Evolutionary conservation across 2,329 filamentous ascomycete genomes (phyloP).

Genomic region (Plectosphaerella sp.): DNA sequence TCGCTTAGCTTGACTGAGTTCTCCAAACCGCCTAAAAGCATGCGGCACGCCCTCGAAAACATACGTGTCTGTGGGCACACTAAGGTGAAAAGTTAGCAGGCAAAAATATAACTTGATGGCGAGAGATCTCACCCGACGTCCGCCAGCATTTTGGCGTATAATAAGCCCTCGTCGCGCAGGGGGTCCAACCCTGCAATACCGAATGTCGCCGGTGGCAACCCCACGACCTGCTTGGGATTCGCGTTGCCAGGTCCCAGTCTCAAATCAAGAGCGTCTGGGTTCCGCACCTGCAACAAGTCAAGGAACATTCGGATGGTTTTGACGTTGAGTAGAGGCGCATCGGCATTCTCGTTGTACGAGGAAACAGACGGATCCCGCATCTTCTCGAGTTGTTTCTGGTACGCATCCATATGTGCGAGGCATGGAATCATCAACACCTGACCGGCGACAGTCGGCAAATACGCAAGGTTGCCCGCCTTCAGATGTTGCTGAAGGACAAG

Average conservation of each 20-base stretch:
- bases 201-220: background rate
- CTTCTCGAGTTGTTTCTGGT: conserved; percentile 22
- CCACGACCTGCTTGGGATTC: background rate
- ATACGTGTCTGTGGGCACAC: background rate
- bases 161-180: background rate
- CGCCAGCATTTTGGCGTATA: background rate
- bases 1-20: background rate
- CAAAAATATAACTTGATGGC: no score
- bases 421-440: conserved; percentile 47
- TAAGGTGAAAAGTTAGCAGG: background rate
- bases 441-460: conserved; percentile 32
- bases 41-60: background rate
- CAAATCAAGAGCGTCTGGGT: conserved; percentile 21
- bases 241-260: conserved; percentile 32
- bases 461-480: conserved; percentile 5
- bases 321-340: conserved; percentile 43
- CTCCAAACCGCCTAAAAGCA: background rate
- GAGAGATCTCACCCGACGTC: background rate
- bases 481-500: conserved; percentile 32
- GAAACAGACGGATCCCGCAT: conserved; percentile 33
- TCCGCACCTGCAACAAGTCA: conserved; percentile 4
- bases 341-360: conserved; percentile 35
- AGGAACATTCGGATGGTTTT: conserved; percentile 25
- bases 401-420: conserved; percentile 24
- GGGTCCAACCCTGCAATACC: background rate